phyloP scores from a whole-genome alignment of 805 yeast species.

The Tetrapisispora iriomotensis region DNA sequence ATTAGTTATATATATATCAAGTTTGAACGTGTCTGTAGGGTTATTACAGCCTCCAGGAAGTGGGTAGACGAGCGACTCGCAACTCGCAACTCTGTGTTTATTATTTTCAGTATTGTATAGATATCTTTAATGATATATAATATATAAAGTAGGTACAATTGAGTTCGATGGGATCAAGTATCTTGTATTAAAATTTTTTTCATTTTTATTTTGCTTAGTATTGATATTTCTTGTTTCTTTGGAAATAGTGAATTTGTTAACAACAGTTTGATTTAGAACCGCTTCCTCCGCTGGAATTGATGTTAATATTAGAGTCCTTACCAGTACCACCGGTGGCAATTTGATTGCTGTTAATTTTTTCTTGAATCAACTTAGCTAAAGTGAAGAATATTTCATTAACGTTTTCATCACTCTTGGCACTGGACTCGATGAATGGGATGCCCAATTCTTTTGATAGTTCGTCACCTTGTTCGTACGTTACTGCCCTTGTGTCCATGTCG shows the following conservation, averaged over 20 bases:
- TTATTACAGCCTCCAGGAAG: no score
- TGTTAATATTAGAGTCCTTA: constrained; percentile 34
- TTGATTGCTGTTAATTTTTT: constrained; percentile 47
- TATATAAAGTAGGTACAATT: no score
- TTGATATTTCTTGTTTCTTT: neutral
- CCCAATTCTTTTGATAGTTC: constrained; percentile 77
- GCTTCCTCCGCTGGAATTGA: constrained; percentile 38
- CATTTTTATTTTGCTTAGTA: no score
- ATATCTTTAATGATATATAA: no score
- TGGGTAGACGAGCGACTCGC: no score
- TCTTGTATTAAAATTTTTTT: no score
- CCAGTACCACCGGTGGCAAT: constrained; percentile 45
- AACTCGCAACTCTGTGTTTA: no score
- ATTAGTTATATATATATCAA: no score
- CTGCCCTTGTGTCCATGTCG: constrained; percentile 83
- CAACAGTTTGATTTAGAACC: constrained; percentile 43
- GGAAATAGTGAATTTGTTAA: constrained; percentile 32
- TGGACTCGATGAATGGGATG: constrained; percentile 88
- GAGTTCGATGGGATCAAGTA: no score
- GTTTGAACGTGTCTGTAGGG: no score
- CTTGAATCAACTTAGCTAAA: constrained; percentile 78
- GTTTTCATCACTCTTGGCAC: constrained; percentile 87
- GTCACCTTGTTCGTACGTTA: constrained; percentile 84
- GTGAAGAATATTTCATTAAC: constrained; percentile 89
- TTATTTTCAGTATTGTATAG: no score